Conservation (phyloP, 1,284 basidiomycete species). For the Spongispora temasekensis region DNA sequence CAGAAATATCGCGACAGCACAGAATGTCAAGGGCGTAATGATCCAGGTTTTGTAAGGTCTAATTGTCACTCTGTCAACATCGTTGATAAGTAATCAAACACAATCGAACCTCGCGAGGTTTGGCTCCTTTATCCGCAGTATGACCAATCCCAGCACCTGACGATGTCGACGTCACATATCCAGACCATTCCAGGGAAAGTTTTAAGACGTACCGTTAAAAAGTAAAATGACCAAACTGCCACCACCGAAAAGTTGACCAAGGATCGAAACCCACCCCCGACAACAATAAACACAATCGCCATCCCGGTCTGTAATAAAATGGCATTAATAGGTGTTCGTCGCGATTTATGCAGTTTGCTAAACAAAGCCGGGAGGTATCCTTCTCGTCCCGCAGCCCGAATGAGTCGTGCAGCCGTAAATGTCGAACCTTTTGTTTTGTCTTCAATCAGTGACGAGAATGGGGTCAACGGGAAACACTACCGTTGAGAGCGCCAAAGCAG, state of each 20-base stretch:
- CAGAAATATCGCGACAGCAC: conserved; percentile 89
- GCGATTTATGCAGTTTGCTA: conserved; percentile 67
- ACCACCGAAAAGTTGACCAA: conserved; percentile 89
- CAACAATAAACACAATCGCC: conserved; percentile 74
- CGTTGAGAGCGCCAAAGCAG: conserved; percentile 92
- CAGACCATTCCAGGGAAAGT: conserved; percentile 2
- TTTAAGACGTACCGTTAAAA: conserved; percentile 71
- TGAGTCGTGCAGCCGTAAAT: conserved; percentile 82
- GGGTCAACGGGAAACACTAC: conserved; percentile 36
- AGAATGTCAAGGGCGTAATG: conserved; percentile 88
- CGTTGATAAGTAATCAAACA: background rate
- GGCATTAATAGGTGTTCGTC: conserved; percentile 86
- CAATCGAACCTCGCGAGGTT: conserved; percentile 69
- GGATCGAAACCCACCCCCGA: conserved; percentile 87
- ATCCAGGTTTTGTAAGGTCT: conserved; percentile 94
- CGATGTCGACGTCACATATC: background rate
- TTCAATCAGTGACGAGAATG: conserved; percentile 10
- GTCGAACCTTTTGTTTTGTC: conserved; percentile 55
- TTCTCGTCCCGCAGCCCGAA: conserved; percentile 88
- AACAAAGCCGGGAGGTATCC: conserved; percentile 86
- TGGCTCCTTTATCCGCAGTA: conserved; percentile 90
- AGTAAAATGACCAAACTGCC: conserved; percentile 89
- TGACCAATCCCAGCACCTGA: conserved; percentile 84
- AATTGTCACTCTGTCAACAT: conserved; percentile 1
- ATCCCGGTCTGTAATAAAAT: conserved; percentile 75